Evolutionary conservation across 768 basidiomycete genomes (phyloP).

Genomic region (Tylopilus plumbeoviolaceoides): DNA sequence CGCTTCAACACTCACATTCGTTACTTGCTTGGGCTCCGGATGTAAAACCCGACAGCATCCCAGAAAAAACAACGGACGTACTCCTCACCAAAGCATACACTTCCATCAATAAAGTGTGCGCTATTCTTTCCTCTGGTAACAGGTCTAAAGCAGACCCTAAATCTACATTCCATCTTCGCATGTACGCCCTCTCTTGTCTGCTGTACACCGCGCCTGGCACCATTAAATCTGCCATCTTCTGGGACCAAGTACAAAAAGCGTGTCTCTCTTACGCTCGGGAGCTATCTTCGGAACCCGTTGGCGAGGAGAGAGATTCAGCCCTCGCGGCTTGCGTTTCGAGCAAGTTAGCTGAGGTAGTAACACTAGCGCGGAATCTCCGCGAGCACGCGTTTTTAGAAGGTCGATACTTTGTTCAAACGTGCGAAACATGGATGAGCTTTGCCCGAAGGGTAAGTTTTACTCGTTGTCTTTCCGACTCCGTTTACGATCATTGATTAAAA

Average conservation of each 20-base stretch:
- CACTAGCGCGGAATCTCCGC: slow-evolving; percentile 36
- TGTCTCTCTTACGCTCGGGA: slow-evolving; percentile 31
- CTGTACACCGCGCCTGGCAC: slow-evolving; percentile 46
- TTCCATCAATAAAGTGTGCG: slow-evolving; percentile 36
- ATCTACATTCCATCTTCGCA: slow-evolving; percentile 36
- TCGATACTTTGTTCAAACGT: slow-evolving; percentile 54
- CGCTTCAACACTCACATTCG: slow-evolving; percentile 31
- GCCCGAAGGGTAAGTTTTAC: slow-evolving; percentile 52
- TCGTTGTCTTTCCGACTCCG: neutral
- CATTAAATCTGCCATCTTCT: slow-evolving; percentile 52
- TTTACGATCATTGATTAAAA: neutral
- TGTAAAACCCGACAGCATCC: slow-evolving; percentile 34
- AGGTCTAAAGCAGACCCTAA: slow-evolving; percentile 9
- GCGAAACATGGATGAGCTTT: slow-evolving; percentile 69
- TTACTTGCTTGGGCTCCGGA: slow-evolving; percentile 53
- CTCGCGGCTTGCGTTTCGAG: slow-evolving; percentile 37
- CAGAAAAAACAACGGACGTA: slow-evolving; percentile 52
- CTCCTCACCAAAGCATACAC: slow-evolving; percentile 60
- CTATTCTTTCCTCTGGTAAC: slow-evolving; percentile 29
- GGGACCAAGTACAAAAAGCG: slow-evolving; percentile 64
- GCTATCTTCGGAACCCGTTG: slow-evolving; percentile 9
- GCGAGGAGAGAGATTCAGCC: slow-evolving; percentile 25
- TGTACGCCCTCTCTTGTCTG: slow-evolving; percentile 44
- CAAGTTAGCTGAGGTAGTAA: slow-evolving; percentile 43
- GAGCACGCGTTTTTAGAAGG: slow-evolving; percentile 42